These are phyloP conservation scores for Termitomyces sp. DNA, from an alignment of 1,284 basidiomycete species.

Conservation along the genomic window DNA sequence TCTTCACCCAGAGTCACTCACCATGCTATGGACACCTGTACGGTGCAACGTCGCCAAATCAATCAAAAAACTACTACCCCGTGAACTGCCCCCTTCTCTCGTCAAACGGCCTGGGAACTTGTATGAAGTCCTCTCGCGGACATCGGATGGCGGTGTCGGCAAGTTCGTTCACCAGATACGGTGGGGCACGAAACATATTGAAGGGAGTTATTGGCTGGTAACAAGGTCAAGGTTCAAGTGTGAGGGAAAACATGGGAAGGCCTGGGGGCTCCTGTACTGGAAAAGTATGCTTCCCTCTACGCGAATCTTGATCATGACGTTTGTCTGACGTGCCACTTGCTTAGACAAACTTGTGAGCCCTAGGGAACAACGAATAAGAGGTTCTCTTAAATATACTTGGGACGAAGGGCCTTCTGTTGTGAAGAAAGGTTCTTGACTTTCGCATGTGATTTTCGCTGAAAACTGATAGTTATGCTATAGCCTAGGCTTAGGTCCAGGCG, in stretches of 20 bases:
- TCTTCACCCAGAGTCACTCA: slow-evolving; percentile 11
- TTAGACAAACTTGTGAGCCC: slow-evolving; percentile 47
- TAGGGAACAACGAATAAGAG: slow-evolving; percentile 46
- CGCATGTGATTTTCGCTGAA: not conserved
- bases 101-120: slow-evolving; percentile 51
- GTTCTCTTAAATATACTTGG: slow-evolving; percentile 62
- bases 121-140: slow-evolving; percentile 65
- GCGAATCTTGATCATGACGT: not conserved
- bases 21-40: slow-evolving; percentile 29
- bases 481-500: not conserved
- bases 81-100: slow-evolving; percentile 51
- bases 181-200: slow-evolving; percentile 66
- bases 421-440: slow-evolving; percentile 3
- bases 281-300: slow-evolving; percentile 51
- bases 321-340: not conserved
- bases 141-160: slow-evolving; percentile 63
- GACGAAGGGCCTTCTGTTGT: slow-evolving; percentile 41
- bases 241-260: slow-evolving; percentile 70
- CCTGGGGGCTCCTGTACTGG: slow-evolving; percentile 75
- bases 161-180: slow-evolving; percentile 63
- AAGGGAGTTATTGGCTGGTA: slow-evolving; percentile 66
- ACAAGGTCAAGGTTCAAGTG: slow-evolving; percentile 63
- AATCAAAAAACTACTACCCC: slow-evolving; percentile 50
- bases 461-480: not conserved
- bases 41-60: slow-evolving; percentile 32